phyloP scores from a whole-genome alignment of 2,329 filamentous ascomycete species.

The Epichloe sibirici region DNA sequence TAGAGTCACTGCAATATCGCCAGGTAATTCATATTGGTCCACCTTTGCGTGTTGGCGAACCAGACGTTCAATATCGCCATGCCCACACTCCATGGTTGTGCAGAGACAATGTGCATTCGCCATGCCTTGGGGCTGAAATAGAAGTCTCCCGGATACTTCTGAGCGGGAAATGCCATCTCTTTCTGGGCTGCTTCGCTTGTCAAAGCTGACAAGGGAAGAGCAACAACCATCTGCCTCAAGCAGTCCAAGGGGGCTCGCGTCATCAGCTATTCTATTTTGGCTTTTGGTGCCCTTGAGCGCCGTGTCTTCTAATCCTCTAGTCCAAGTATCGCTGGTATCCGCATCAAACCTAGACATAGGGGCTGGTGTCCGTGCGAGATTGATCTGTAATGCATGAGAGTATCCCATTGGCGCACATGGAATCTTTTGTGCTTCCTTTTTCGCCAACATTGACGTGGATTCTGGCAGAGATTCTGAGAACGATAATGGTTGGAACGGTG shows the following conservation, averaged over 20 bases:
- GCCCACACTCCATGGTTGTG: neutral
- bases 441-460: neutral
- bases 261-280: neutral
- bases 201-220: neutral
- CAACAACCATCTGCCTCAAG: neutral
- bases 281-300: neutral
- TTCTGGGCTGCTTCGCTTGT: neutral
- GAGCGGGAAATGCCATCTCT: neutral
- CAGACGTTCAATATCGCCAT: neutral
- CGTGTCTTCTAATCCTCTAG: neutral
- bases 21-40: neutral
- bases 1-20: neutral
- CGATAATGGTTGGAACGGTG: neutral
- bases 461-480: no score
- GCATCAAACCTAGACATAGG: neutral
- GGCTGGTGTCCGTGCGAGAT: constrained; percentile 4
- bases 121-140: neutral
- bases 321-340: neutral
- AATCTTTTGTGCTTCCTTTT: neutral
- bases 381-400: constrained; percentile 1
- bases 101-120: neutral
- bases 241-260: neutral
- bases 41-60: neutral
- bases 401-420: neutral
- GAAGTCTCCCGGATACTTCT: neutral